These are phyloP conservation scores for Ambispora gerdemannii DNA, from an alignment of 192 early-diverging fungal species.

Conservation along the genomic window DNA sequence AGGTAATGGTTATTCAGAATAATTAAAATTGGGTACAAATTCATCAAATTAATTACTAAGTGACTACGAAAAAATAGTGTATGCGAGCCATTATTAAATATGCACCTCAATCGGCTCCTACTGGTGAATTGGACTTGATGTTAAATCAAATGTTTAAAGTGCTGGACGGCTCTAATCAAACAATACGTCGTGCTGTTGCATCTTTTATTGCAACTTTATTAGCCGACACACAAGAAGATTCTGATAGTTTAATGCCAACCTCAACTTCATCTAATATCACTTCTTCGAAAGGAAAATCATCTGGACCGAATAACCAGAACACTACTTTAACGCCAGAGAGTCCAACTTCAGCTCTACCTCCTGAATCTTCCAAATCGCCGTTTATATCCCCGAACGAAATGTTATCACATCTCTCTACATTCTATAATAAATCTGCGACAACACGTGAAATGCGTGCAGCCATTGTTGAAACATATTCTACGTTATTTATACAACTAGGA, in stretches of 20 bases:
- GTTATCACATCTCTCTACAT: conserved; percentile 58
- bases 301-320: neutral
- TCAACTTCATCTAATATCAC: neutral
- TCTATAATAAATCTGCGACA: conserved; percentile 58
- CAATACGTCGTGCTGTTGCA: conserved; percentile 39
- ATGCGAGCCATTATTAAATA: conserved; percentile 5
- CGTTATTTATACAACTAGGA: conserved; percentile 69
- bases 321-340: conserved; percentile 17
- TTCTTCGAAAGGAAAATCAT: conserved; percentile 15
- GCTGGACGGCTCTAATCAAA: conserved; percentile 42
- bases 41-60: too few species aligned
- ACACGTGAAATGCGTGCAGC: conserved; percentile 73
- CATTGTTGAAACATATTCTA: conserved; percentile 75
- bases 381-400: conserved; percentile 63
- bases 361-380: neutral
- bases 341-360: neutral
- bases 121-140: conserved; percentile 35
- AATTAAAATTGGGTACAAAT: neutral
- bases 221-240: conserved; percentile 14
- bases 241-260: conserved; percentile 2
- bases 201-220: conserved; percentile 39
- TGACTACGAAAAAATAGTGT: conserved; percentile 1
- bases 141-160: conserved; percentile 37
- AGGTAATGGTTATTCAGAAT: conserved; percentile 49
- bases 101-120: conserved; percentile 33